Conservation (phyloP, 495 filamentous ascomycete species). For the Trichoderma asperelloides region DNA sequence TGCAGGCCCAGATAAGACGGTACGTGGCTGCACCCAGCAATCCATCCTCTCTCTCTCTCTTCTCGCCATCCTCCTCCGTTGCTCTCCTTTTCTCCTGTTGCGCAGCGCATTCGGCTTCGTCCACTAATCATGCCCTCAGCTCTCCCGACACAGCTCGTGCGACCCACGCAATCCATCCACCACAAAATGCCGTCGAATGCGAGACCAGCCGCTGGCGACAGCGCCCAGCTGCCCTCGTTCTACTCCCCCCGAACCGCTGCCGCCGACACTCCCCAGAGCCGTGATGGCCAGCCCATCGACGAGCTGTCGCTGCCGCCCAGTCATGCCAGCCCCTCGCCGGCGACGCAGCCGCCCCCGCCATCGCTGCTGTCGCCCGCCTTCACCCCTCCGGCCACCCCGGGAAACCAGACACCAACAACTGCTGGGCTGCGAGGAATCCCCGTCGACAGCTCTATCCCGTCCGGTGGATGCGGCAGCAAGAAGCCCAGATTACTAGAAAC, state of each 20-base stretch:
- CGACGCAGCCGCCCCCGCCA: constrained; percentile 25
- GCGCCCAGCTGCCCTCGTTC: constrained; percentile 30
- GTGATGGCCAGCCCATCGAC: constrained; percentile 14
- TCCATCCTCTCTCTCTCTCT: not conserved
- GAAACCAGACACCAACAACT: constrained; percentile 43
- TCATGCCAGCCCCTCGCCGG: constrained; percentile 9
- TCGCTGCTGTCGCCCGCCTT: constrained; percentile 65
- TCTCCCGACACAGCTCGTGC: not conserved
- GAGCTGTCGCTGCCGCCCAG: constrained; percentile 13
- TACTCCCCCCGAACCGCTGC: constrained; percentile 36
- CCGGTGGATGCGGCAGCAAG: constrained; percentile 44
- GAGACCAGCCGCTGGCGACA: not conserved
- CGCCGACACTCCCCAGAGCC: constrained; percentile 12
- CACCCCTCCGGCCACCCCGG: constrained; percentile 72
- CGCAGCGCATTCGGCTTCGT: not conserved
- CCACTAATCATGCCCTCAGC: constrained; percentile 2
- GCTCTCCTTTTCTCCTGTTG: not conserved
- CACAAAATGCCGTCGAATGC: constrained; percentile 5
- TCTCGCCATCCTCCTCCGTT: not conserved
- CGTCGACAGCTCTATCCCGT: constrained; percentile 43
- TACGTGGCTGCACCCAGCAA: not conserved
- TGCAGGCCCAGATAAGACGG: not conserved
- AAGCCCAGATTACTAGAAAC: constrained; percentile 57
- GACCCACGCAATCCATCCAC: not conserved
- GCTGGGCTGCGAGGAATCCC: constrained; percentile 41